Evolutionary conservation across 192 early-diverging fungal genomes (phyloP).

Genomic region (Gonapodya prolifera): DNA sequence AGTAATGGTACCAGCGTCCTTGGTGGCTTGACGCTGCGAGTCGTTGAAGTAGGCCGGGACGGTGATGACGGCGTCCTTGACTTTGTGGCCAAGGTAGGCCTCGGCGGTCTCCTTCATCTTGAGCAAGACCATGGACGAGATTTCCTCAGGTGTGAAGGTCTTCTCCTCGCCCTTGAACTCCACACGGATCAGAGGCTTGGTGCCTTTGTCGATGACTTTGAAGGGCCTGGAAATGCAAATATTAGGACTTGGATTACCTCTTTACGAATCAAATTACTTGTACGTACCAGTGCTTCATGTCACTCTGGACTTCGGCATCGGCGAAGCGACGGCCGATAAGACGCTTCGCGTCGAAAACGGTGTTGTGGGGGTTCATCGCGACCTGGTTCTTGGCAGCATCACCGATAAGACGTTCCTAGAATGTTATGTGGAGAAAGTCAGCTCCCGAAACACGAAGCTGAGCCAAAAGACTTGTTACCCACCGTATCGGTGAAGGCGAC

Average conservation of each 20-base stretch:
- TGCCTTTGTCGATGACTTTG: constrained; percentile 78
- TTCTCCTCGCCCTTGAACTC: constrained; percentile 97
- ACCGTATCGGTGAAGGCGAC: constrained; percentile 90
- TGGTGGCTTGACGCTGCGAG: constrained; percentile 99
- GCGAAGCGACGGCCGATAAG: constrained; percentile 90
- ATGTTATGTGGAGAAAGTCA: too few relatives aligned
- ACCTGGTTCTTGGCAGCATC: constrained; percentile 99
- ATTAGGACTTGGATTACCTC: too few relatives aligned
- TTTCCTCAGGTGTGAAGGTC: constrained; percentile 89
- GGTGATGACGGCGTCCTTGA: constrained; percentile 90
- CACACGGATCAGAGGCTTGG: constrained; percentile 82
- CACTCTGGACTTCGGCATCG: constrained; percentile 88
- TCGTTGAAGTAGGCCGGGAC: constrained; percentile 99
- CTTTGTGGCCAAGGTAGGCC: constrained; percentile 69
- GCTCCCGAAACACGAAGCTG: too few relatives aligned
- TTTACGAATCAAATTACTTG: too few relatives aligned
- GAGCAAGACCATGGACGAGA: constrained; percentile 92
- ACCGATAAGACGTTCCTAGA: constrained; percentile 98
- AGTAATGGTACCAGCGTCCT: constrained; percentile 94
- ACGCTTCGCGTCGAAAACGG: constrained; percentile 98
- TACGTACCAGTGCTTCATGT: constrained; percentile 99
- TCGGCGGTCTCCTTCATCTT: constrained; percentile 99
- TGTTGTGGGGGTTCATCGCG: constrained; percentile 97
- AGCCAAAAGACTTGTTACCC: too few relatives aligned
- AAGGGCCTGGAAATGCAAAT: too few relatives aligned